Evolutionary conservation across 2,329 filamentous ascomycete genomes (phyloP).

Genomic region (Cordyceps tenuipes): DNA sequence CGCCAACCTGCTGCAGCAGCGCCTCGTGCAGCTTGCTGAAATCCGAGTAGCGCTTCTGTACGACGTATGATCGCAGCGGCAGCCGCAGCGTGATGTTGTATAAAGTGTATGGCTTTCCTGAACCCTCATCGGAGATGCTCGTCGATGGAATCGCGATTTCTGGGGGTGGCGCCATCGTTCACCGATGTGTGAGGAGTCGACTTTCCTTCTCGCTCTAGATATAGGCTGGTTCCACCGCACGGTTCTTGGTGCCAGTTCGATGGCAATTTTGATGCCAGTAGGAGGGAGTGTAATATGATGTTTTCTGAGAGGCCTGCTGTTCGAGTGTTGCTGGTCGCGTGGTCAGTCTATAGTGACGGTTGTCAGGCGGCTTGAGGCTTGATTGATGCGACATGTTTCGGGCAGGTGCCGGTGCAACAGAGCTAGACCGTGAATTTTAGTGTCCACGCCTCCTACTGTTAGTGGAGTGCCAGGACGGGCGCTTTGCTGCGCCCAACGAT

Average conservation of each 20-base stretch:
- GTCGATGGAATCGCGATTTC: constrained; percentile 63
- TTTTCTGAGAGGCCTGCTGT: background rate
- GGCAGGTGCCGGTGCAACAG: background rate
- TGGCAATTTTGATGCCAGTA: background rate
- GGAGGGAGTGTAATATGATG: background rate
- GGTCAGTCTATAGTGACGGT: constrained; percentile 7
- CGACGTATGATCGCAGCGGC: constrained; percentile 65
- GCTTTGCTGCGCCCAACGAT: too few species aligned
- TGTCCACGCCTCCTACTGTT: too few species aligned
- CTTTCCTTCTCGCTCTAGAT: background rate
- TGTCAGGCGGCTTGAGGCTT: constrained; percentile 7
- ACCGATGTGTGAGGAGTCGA: background rate
- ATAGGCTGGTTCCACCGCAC: background rate
- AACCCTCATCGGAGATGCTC: constrained; percentile 42
- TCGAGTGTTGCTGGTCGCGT: constrained; percentile 6
- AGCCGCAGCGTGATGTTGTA: constrained; percentile 74
- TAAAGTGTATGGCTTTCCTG: constrained; percentile 60
- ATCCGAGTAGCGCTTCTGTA: constrained; percentile 77
- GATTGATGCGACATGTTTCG: constrained; percentile 12
- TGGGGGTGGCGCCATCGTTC: constrained; percentile 52
- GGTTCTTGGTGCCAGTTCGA: background rate
- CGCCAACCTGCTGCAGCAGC: constrained; percentile 51
- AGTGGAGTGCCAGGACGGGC: background rate
- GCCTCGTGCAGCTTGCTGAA: constrained; percentile 59
- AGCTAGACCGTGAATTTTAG: background rate